phyloP scores from a whole-genome alignment of 139 green algal species.

The Chlamydomonas eustigma region DNA sequence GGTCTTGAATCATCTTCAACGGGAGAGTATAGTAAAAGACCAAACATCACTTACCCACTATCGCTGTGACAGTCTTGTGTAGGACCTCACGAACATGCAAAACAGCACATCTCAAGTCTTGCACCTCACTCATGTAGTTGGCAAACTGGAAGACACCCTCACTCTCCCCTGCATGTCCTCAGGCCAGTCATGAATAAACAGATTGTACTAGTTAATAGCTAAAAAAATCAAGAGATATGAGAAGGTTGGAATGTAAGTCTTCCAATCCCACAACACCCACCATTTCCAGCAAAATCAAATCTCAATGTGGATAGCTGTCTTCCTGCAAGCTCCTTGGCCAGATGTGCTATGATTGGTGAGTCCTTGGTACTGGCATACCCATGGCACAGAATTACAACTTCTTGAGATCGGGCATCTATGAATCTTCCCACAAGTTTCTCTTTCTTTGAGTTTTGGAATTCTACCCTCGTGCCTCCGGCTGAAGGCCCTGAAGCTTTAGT shows the following conservation, averaged over 20 bases:
- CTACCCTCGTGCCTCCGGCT: neutral
- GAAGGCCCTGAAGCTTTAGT: no score
- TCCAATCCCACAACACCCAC: neutral
- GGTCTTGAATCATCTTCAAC: no score
- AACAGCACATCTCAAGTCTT: constrained; percentile 39
- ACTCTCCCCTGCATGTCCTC: constrained; percentile 37
- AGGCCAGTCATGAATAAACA: neutral
- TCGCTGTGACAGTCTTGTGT: constrained; percentile 12
- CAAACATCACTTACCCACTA: constrained; percentile 33
- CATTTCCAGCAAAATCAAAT: constrained; percentile 22
- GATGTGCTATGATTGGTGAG: neutral
- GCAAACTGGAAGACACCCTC: constrained; percentile 53
- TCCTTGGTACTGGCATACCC: constrained; percentile 21
- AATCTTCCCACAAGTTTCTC: neutral
- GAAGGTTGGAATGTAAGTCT: neutral
- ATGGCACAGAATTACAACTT: constrained; percentile 28
- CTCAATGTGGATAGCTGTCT: constrained; percentile 11
- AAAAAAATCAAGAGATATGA: neutral
- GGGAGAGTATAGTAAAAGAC: no score
- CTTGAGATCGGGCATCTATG: neutral
- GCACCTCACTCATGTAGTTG: constrained; percentile 47
- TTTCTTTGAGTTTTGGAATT: neutral
- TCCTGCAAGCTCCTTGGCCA: constrained; percentile 14
- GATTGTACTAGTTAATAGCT: neutral
- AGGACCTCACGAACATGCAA: constrained; percentile 21